Conservation (phyloP, 495 filamentous ascomycete species). For the Usnea hakonensis region DNA sequence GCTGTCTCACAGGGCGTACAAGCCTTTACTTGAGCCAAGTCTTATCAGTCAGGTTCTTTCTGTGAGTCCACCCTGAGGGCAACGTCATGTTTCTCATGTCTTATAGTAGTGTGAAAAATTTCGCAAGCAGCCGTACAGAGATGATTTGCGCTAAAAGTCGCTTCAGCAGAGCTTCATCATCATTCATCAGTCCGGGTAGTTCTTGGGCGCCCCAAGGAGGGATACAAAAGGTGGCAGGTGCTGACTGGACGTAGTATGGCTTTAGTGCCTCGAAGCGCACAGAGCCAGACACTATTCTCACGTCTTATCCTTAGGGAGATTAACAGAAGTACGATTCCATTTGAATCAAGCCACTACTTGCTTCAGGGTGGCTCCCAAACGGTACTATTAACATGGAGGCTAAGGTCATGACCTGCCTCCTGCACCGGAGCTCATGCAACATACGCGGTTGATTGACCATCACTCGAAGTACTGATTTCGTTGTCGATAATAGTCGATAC, state of each 20-base stretch:
- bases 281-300: background rate
- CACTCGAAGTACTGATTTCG: background rate
- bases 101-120: slow-evolving; percentile 27
- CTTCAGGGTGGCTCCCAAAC: slow-evolving; percentile 11
- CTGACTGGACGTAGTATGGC: background rate
- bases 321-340: slow-evolving; percentile 1
- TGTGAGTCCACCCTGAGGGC: background rate
- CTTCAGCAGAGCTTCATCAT: background rate
- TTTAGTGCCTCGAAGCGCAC: background rate
- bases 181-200: background rate
- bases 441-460: background rate
- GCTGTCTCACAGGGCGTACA: slow-evolving; percentile 29
- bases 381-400: background rate
- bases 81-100: slow-evolving; percentile 2
- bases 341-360: slow-evolving; percentile 10
- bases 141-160: slow-evolving; percentile 13
- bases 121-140: slow-evolving; percentile 26
- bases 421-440: no score
- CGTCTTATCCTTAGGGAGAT: slow-evolving; percentile 1
- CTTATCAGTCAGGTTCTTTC: background rate
- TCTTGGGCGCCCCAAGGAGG: slow-evolving; percentile 6
- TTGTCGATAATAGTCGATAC: background rate
- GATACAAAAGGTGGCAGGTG: background rate
- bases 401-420: background rate
- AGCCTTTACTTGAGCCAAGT: slow-evolving; percentile 17